Evolutionary conservation across 257 asterid genomes (phyloP).

Genomic region (Perilla frutescens): DNA sequence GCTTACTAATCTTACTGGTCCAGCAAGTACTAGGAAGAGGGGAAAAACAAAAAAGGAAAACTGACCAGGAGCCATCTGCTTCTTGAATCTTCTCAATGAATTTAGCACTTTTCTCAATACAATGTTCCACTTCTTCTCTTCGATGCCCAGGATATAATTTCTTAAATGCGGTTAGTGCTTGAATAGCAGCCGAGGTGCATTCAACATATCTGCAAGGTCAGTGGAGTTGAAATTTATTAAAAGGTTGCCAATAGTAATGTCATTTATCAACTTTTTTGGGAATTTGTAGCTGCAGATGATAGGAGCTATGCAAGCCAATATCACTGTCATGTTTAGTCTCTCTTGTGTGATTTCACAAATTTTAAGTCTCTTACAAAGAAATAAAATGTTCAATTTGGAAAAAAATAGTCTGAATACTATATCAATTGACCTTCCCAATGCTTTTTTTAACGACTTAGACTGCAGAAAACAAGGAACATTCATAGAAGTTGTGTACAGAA

Average conservation of each 20-base stretch:
- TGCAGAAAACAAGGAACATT: constrained; percentile 15
- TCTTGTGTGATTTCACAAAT: constrained; percentile 14
- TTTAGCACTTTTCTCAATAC: constrained; percentile 69
- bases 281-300: constrained; percentile 23
- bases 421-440: constrained; percentile 23
- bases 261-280: constrained; percentile 2
- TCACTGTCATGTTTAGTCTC: constrained; percentile 3
- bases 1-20: constrained; percentile 23
- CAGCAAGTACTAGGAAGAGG: constrained; percentile 24
- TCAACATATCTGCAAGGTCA: constrained; percentile 79
- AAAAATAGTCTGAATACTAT: constrained; percentile 17
- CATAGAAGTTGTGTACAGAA: constrained; percentile 17
- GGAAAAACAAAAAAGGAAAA: constrained; percentile 27
- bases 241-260: not conserved
- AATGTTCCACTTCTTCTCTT: constrained; percentile 66
- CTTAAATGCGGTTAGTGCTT: constrained; percentile 76
- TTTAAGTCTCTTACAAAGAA: constrained; percentile 10
- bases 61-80: constrained; percentile 95
- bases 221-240: constrained; percentile 34
- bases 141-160: constrained; percentile 86
- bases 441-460: constrained; percentile 21
- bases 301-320: constrained; percentile 16
- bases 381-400: constrained; percentile 25
- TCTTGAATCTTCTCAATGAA: constrained; percentile 81
- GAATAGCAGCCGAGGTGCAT: constrained; percentile 97